phyloP scores from a whole-genome alignment of 495 filamentous ascomycete species.

The Chaetomium tenue region DNA sequence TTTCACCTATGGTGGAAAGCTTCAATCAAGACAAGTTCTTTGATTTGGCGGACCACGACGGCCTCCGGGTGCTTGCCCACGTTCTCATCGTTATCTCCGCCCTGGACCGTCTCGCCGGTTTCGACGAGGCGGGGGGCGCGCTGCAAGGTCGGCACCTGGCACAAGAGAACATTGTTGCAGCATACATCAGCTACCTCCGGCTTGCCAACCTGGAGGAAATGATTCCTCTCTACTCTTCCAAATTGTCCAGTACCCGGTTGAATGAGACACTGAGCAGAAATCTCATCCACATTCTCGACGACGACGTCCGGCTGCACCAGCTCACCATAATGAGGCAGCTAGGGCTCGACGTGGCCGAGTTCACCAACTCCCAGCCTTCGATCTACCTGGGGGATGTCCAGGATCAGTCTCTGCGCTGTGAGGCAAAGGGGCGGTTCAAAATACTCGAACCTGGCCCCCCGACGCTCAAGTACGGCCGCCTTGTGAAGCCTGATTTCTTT shows the following conservation, averaged over 20 bases:
- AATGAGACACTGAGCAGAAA: conserved; percentile 56
- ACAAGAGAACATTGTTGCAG: conserved; percentile 67
- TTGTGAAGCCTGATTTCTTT: conserved; percentile 62
- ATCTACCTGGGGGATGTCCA: conserved; percentile 53
- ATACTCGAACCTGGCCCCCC: conserved; percentile 49
- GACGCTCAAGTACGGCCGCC: conserved; percentile 48
- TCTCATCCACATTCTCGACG: conserved; percentile 52
- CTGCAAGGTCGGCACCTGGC: conserved; percentile 31
- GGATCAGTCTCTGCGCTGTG: conserved; percentile 26
- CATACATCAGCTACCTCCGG: conserved; percentile 76
- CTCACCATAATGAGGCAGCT: conserved; percentile 62
- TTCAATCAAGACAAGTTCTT: conserved; percentile 46
- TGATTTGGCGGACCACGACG: conserved; percentile 52
- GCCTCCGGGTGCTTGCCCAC: conserved; percentile 62
- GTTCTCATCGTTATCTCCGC: conserved; percentile 48
- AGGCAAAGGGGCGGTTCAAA: conserved; percentile 46
- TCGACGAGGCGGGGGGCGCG: conserved; percentile 37
- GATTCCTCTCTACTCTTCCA: conserved; percentile 82
- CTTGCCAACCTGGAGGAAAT: conserved; percentile 66
- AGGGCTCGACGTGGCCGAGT: conserved; percentile 49
- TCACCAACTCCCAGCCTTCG: conserved; percentile 53
- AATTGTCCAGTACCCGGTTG: conserved; percentile 54
- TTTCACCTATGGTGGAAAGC: conserved; percentile 29
- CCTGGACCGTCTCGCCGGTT: conserved; percentile 53
- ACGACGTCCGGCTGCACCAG: conserved; percentile 51